phyloP scores from a whole-genome alignment of 352 stramenopile species.

The Pythium aphanidermatum region DNA sequence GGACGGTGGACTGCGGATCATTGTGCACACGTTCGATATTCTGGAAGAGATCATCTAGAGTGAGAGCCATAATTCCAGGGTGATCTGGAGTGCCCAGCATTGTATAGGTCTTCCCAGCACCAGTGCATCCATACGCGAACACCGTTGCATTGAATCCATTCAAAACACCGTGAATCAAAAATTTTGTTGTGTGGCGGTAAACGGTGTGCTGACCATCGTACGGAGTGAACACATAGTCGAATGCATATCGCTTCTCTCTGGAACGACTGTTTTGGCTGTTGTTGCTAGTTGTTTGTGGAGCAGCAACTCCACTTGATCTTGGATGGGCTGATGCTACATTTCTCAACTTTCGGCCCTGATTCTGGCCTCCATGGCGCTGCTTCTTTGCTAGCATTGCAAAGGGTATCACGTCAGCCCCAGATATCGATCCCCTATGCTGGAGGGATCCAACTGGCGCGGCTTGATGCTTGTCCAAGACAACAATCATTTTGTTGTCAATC shows the following conservation, averaged over 20 bases:
- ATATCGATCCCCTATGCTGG: not conserved
- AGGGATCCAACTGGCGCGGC: not conserved
- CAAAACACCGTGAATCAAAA: constrained; percentile 82
- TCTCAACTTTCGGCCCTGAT: constrained; percentile 25
- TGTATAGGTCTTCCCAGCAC: constrained; percentile 88
- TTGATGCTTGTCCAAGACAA: constrained; percentile 57
- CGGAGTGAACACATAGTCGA: constrained; percentile 84
- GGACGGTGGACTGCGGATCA: constrained; percentile 22
- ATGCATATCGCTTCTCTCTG: constrained; percentile 82
- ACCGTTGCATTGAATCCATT: constrained; percentile 90
- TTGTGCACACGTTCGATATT: constrained; percentile 43
- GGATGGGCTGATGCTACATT: constrained; percentile 25
- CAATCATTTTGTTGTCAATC: constrained; percentile 78
- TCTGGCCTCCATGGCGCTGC: constrained; percentile 18
- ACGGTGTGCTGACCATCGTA: constrained; percentile 66
- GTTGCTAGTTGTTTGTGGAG: not conserved
- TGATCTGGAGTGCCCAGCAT: constrained; percentile 84
- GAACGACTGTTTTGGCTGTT: constrained; percentile 19
- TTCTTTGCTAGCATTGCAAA: too few species aligned
- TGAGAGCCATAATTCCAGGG: constrained; percentile 86
- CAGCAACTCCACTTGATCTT: too few species aligned
- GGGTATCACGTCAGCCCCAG: too few species aligned
- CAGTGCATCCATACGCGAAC: constrained; percentile 89
- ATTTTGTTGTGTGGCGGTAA: constrained; percentile 85
- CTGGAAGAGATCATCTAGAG: constrained; percentile 81